Percentiles rank a stretch among this genome's conserved stretches.
phyloP scores from a whole-genome alignment of 306 rosid genomes.

The Alnus rubra region DNA sequence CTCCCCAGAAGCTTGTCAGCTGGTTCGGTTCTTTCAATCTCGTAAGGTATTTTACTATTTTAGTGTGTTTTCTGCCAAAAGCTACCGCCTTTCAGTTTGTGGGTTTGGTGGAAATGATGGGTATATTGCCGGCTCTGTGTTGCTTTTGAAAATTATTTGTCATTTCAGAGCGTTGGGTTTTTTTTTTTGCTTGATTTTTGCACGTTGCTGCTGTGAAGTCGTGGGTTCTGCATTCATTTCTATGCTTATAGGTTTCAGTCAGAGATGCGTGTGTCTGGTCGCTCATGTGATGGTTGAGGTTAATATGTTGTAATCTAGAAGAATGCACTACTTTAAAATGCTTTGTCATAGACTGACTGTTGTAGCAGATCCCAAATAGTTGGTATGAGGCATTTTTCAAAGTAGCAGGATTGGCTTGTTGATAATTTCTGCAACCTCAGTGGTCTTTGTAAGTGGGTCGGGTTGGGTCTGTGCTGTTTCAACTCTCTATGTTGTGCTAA shows the following conservation, averaged over 20 bases:
- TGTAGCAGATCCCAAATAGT: background rate
- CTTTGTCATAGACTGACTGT: background rate
- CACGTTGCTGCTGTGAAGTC: background rate
- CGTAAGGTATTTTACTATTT: slow-evolving; percentile 49
- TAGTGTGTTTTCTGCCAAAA: background rate
- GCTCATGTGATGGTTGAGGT: background rate
- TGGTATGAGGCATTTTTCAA: background rate
- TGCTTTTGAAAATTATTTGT: background rate
- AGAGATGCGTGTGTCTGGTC: background rate
- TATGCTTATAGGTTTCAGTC: too few species aligned
- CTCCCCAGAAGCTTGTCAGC: slow-evolving; percentile 25
- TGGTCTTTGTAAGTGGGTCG: background rate
- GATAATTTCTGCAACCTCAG: background rate
- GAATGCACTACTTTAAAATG: background rate
- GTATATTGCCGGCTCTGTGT: slow-evolving; percentile 1
- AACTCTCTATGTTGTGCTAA: background rate
- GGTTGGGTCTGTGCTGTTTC: background rate
- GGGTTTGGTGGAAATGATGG: slow-evolving; percentile 5
- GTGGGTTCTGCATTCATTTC: background rate
- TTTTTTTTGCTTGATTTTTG: background rate
- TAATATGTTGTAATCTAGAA: background rate
- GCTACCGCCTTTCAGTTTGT: background rate
- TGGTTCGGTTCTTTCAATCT: slow-evolving; percentile 33
- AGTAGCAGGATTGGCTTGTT: background rate
- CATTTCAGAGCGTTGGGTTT: slow-evolving; percentile 8